These are phyloP conservation scores for Suillus subaureus DNA, from an alignment of 768 basidiomycete species.

Conservation along the genomic window DNA sequence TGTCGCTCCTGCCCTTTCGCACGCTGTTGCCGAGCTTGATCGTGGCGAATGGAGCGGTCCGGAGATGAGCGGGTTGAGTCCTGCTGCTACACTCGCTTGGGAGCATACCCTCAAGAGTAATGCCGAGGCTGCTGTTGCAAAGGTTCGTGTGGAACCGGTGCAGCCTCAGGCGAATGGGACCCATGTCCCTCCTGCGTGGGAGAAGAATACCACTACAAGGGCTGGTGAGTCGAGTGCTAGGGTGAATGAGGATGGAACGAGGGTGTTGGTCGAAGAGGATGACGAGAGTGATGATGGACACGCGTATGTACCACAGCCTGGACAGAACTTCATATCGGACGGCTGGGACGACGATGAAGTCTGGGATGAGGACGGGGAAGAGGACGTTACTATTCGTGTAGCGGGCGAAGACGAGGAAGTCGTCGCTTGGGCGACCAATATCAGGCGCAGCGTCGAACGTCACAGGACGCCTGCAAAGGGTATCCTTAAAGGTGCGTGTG, in stretches of 20 bases:
- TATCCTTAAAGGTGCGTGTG: conserved; percentile 72
- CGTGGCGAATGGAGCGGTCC: conserved; percentile 58
- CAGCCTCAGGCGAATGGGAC: conserved; percentile 35
- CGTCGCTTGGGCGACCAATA: conserved; percentile 77
- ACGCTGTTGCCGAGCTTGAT: conserved; percentile 85
- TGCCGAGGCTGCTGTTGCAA: conserved; percentile 48
- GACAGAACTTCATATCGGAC: conserved; percentile 51
- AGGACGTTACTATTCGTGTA: conserved; percentile 73
- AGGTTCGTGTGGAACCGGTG: conserved; percentile 31
- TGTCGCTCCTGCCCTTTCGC: conserved; percentile 72
- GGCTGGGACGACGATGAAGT: conserved; percentile 83
- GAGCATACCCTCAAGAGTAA: conserved; percentile 92
- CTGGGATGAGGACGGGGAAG: conserved; percentile 70
- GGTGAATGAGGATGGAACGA: conserved; percentile 68
- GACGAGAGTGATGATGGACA: conserved; percentile 58
- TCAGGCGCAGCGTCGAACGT: conserved; percentile 75
- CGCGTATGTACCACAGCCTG: conserved; percentile 27
- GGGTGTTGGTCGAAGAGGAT: conserved; percentile 72
- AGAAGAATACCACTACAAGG: conserved; percentile 74
- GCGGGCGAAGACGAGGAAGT: conserved; percentile 57
- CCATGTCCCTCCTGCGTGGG: conserved; percentile 70
- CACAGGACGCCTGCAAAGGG: conserved; percentile 70
- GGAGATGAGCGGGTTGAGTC: conserved; percentile 75
- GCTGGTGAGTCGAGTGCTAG: conserved; percentile 47
- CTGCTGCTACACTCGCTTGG: conserved; percentile 86